Evolutionary conservation across 306 rosid species (phyloP).

Genomic region (Ochetophila trinervis): DNA sequence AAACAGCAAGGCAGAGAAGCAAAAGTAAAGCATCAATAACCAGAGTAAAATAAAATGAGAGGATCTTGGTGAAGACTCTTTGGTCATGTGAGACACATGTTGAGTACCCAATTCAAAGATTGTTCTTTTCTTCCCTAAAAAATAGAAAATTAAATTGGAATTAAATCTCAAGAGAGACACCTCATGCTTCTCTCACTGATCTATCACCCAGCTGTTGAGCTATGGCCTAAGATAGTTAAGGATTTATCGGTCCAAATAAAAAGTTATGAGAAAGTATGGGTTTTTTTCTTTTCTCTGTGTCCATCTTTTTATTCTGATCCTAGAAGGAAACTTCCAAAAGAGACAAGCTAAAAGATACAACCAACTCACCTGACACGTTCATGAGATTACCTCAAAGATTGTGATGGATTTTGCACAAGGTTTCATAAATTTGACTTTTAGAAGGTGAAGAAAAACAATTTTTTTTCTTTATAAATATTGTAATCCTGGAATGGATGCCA

Average conservation of each 20-base stretch:
- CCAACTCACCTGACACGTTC: background rate
- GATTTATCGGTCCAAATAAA: background rate
- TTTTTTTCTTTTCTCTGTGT: background rate
- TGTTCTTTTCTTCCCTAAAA: background rate
- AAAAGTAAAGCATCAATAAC: background rate
- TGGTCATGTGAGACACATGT: background rate
- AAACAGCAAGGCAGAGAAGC: background rate
- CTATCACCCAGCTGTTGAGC: too few species aligned
- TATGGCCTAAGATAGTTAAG: too few species aligned
- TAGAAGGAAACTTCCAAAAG: constrained; percentile 17
- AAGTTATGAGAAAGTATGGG: background rate
- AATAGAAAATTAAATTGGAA: background rate
- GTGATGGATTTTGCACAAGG: background rate
- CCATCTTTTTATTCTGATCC: background rate
- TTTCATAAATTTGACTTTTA: background rate
- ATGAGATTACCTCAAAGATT: constrained; percentile 1
- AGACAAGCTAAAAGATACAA: background rate
- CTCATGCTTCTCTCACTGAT: too few species aligned
- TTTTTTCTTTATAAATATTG: too few species aligned
- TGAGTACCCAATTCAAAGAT: background rate
- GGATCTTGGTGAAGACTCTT: background rate
- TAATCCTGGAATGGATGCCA: too few species aligned
- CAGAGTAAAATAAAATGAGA: background rate
- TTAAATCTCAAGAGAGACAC: background rate
- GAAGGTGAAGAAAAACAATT: background rate